A percentile compares a stretch with the other conserved stretches of the same genome.
Evolutionary conservation across 2,329 filamentous ascomycete species (phyloP).

Genomic region (Lachnellula hyalina): DNA sequence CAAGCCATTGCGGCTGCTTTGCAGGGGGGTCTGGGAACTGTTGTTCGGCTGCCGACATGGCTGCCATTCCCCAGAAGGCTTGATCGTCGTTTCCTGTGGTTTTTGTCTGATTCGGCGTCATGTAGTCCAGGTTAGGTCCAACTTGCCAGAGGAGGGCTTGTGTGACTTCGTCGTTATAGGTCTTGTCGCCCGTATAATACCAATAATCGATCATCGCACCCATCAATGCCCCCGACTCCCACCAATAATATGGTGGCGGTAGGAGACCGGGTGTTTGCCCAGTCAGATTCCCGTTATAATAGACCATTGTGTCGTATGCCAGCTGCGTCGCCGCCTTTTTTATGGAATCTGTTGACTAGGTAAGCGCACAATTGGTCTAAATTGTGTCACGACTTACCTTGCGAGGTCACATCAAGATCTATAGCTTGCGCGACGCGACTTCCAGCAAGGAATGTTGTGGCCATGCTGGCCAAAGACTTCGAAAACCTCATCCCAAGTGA

Average conservation of each 20-base stretch:
- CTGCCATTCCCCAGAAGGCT: constrained; percentile 67
- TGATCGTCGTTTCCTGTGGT: constrained; percentile 72
- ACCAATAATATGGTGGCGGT: constrained; percentile 51
- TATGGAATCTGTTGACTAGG: constrained; percentile 25
- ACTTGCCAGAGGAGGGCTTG: constrained; percentile 70
- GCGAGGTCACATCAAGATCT: constrained; percentile 22
- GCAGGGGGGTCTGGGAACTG: constrained; percentile 53
- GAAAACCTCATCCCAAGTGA: constrained; percentile 11
- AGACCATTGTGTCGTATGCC: constrained; percentile 45
- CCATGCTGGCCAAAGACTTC: constrained; percentile 2
- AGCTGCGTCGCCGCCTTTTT: constrained; percentile 28
- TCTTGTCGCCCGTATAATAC: constrained; percentile 70
- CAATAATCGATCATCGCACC: constrained; percentile 74
- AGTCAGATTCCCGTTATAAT: constrained; percentile 47
- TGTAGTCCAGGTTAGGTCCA: constrained; percentile 68
- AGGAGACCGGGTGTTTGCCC: constrained; percentile 47
- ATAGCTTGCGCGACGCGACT: constrained; percentile 17
- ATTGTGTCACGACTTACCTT: constrained; percentile 14
- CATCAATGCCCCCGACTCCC: constrained; percentile 66
- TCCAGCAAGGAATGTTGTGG: constrained; percentile 8
- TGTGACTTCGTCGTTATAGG: constrained; percentile 63
- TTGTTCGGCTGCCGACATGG: constrained; percentile 65
- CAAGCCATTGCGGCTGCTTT: constrained; percentile 60
- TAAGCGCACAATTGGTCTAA: not conserved
- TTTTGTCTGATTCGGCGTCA: constrained; percentile 67